Evolutionary conservation across 192 early-diverging fungal species (phyloP), one percentile per base, ranked within the genome.

Genomic region (Spizellomyces punctatus): DNA sequence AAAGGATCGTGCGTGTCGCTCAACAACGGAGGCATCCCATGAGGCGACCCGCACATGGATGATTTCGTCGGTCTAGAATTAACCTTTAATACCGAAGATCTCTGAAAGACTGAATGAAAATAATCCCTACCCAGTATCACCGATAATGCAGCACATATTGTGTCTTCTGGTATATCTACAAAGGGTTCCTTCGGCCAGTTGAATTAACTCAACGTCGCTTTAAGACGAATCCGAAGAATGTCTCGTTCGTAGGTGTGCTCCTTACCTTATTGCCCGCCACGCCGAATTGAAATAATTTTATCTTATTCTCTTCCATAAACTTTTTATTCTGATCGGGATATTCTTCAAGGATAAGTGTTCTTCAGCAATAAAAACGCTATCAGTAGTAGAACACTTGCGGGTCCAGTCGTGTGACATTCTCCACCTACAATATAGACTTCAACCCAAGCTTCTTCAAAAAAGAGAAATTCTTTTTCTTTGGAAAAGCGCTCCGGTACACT

Each of bases 191-290:
- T 62, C 17, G 47, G 50, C 7, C 58, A 66, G 62, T 36, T 36
- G 27, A 36, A 36, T 36, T 36, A 36, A 36, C 27, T 36, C 27
- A 36, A 36, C 1, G 27, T 36, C 16, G 52, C 0, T 62, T 47
- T 0, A 48, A 41, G 16, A 76, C 43, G 36, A 19, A 44, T 57
- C 19, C 50, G 42, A 63, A 47, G n/a, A 0, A 68, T 27, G 1
- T 22, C 21, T 22, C 59, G 59, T 42, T 36, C 16, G 10, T 22
- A 62, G 27, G 69, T 8, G 17, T 14, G 21, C 16, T 55, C 12
- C 16, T n/a, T 74, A 91, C 90, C 82, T 96, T 97, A 77, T 97
- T 96, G 6, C 97, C 97, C 8, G 97, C 91, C 36, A 99, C 95
- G 16, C 94, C 95, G 79, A 99, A 99, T 72, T 96, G 96, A 74